A percentile compares a stretch with the other conserved stretches of the same genome.
Conservation (phyloP, 495 filamentous ascomycete species). For the Aspergillus conjunctus region DNA sequence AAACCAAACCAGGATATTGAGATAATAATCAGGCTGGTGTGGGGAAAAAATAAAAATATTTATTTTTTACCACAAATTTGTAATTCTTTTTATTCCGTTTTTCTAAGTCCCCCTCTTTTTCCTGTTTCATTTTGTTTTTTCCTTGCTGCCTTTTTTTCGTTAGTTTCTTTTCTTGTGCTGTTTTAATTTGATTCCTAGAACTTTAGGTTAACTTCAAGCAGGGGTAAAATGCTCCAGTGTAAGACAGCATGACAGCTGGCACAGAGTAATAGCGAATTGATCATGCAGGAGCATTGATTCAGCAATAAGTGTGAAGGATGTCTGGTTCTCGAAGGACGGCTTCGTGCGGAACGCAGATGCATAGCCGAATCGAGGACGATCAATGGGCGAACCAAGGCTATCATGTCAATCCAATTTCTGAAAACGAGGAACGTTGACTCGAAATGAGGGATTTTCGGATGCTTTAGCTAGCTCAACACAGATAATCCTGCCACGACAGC, state of each 20-base stretch:
- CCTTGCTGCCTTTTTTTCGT: conserved; percentile 4
- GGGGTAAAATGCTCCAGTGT: conserved; percentile 33
- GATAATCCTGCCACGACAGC: conserved; percentile 40
- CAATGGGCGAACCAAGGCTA: conserved; percentile 37
- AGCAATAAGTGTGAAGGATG: conserved; percentile 22
- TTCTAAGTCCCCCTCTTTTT: conserved; percentile 8
- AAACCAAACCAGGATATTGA: conserved; percentile 25
- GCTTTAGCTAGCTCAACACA: conserved; percentile 33
- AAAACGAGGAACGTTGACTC: conserved; percentile 31
- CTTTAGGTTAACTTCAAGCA: conserved; percentile 33
- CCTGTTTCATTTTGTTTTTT: conserved; percentile 10
- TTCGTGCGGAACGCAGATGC: conserved; percentile 24
- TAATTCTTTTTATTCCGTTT: conserved; percentile 12
- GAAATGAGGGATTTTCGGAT: conserved; percentile 49
- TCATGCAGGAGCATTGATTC: conserved; percentile 46
- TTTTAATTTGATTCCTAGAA: conserved; percentile 26
- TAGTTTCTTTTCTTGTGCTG: conserved; percentile 13
- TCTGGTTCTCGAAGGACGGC: conserved; percentile 26
- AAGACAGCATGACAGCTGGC: conserved; percentile 48
- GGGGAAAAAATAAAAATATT: conserved; percentile 15
- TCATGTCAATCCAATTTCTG: conserved; percentile 36
- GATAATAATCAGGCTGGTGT: conserved; percentile 24
- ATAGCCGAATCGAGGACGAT: conserved; percentile 40
- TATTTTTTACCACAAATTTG: conserved; percentile 12
- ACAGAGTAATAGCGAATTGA: conserved; percentile 34